Conservation (phyloP, 345 rosid genomes). For the Diplotaxis tenuifolia region DNA sequence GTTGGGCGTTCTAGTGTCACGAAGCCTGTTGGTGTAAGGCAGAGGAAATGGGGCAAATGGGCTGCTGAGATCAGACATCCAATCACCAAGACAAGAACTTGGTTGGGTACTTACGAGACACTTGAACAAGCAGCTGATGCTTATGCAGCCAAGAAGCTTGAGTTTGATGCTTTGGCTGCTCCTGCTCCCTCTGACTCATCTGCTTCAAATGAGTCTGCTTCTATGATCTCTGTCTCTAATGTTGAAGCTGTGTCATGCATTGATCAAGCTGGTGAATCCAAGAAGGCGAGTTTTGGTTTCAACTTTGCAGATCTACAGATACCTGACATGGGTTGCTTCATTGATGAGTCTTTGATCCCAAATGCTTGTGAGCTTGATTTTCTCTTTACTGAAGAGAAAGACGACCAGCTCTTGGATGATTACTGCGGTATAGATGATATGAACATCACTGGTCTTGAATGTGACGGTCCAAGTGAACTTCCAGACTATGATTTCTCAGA, state of each 20-base stretch:
- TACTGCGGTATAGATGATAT: conserved; percentile 62
- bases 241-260: conserved; percentile 37
- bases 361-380: conserved; percentile 43
- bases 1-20: conserved; percentile 12
- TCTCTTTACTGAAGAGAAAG: conserved; percentile 48
- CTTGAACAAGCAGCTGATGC: conserved; percentile 88
- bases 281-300: conserved; percentile 20
- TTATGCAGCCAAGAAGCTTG: conserved; percentile 63
- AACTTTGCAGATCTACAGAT: conserved; percentile 48
- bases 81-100: conserved; percentile 54
- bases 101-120: conserved; percentile 89
- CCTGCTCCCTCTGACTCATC: conserved; percentile 5
- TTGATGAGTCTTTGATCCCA: conserved; percentile 38
- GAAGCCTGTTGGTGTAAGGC: conserved; percentile 69
- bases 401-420: conserved; percentile 45
- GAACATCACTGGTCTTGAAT: conserved; percentile 48
- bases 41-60: conserved; percentile 98
- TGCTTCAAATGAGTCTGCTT: conserved; percentile 19
- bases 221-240: conserved; percentile 37
- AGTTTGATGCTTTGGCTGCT: conserved; percentile 55
- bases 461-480: conserved; percentile 55
- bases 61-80: conserved; percentile 98
- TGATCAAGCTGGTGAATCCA: conserved; percentile 1
- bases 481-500: conserved; percentile 74
- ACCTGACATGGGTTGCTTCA: conserved; percentile 45